phyloP scores from a whole-genome alignment of 164 flowering plant genomes.

The Sextonia rubra region DNA sequence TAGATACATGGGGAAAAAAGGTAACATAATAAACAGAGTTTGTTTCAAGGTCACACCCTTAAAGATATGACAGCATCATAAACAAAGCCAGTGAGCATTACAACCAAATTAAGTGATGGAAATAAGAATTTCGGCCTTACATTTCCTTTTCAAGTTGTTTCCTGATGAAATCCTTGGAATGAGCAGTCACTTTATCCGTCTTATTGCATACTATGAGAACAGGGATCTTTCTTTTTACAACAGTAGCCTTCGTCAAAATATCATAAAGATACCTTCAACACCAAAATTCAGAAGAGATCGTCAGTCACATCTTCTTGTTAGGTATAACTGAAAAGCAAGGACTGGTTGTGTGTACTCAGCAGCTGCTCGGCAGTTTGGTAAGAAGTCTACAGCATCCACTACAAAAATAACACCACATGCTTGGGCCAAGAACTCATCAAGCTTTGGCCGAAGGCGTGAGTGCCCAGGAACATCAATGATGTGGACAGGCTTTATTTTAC shows the following conservation, averaged over 20 bases:
- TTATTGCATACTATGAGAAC: conserved; percentile 86
- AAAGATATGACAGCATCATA: background rate
- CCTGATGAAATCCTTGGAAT: conserved; percentile 82
- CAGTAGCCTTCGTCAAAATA: conserved; percentile 72
- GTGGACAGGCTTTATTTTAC: conserved; percentile 60
- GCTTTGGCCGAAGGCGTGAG: conserved; percentile 80
- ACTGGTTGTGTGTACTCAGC: conserved; percentile 56
- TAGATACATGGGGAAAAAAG: no score
- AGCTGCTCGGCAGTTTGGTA: conserved; percentile 78
- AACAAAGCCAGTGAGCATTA: background rate
- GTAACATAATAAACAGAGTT: background rate
- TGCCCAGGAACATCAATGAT: conserved; percentile 95
- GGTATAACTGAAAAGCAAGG: background rate
- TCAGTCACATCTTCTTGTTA: background rate
- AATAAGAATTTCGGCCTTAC: conserved; percentile 33
- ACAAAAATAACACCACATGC: conserved; percentile 87
- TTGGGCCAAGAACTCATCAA: conserved; percentile 80
- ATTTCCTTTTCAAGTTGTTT: conserved; percentile 94
- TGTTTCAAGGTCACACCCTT: background rate
- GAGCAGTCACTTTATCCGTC: conserved; percentile 91
- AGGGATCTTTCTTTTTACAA: conserved; percentile 76
- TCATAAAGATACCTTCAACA: conserved; percentile 80
- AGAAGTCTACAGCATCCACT: conserved; percentile 87
- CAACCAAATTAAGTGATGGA: background rate
- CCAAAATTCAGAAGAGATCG: conserved; percentile 7